Base-by-base conservation (phyloP, 192 early-diverging fungal genomes). In the Backusella circina region DNA sequence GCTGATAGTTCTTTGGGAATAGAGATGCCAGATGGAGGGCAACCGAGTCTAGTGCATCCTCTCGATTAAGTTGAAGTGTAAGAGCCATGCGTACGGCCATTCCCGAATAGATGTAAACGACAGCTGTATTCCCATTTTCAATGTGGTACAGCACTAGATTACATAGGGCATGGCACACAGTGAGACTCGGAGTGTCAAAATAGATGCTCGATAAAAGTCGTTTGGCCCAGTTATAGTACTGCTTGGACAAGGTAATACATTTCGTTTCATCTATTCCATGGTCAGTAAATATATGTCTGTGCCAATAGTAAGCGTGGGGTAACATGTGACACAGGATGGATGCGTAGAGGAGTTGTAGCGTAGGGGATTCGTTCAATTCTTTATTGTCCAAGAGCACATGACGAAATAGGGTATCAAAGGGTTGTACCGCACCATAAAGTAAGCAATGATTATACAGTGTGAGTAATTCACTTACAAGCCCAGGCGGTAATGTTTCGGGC, bases 81-180 rank as follows among this genome's bases (percentile, higher is more conserved):
- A 73, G 67, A 6, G 76, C 79, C 79, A 81, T 81, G 8, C 79
- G 71, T 7, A 77, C 72, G 3, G 79, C 79, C 75, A 81, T 81
- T 16, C 79, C 79, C 18, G 76, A 77, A 23, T 81, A 77, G 10
- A 81, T 74, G 13, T 81, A 81, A 28, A 77, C 73, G 16, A 77
- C 75, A 0, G 68, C 61, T 7, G 75, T 76, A 33, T 81, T 64
- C 31, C 79, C 79, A 65, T 72, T 81, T 44, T 81, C 79, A 10
- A 81, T 77, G 37, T 81, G 75, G 26, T 81, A 81, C 21, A 81
- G 39, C 5, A 77, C 75, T 26, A 81, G 26, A 65, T 81, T 81
- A 18, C 75, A 76, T n/a, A 77, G 67, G 10, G 75, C 76, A 44
- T 81, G 79, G 15, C 72, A 70, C 5, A 76, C 74, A 1, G 68